Percentiles rank a stretch among this genome's conserved stretches.
These are phyloP conservation scores for Sanguinoderma infundibulare DNA, from an alignment of 1,284 basidiomycete species.

Conservation along the genomic window DNA sequence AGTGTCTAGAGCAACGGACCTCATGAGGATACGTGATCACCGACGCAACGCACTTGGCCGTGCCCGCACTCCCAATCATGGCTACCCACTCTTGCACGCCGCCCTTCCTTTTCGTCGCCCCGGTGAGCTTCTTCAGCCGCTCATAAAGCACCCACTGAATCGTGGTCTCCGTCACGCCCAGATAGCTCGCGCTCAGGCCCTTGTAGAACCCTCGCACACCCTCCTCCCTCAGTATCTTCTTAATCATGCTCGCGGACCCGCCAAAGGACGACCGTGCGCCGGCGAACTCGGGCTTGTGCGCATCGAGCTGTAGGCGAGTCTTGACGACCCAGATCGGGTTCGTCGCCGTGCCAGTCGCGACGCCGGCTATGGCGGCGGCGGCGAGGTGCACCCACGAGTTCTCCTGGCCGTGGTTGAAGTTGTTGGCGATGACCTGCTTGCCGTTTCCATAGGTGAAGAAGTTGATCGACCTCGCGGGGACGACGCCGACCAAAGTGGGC, in stretches of 20 bases:
- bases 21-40: slow-evolving; percentile 98
- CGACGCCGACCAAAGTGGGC: slow-evolving; percentile 92
- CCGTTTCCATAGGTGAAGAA: slow-evolving; percentile 99
- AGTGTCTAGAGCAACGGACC: slow-evolving; percentile 49
- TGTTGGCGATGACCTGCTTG: slow-evolving; percentile 86
- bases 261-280: slow-evolving; percentile 44
- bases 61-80: slow-evolving; percentile 90
- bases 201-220: slow-evolving; percentile 93
- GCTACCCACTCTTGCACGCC: slow-evolving; percentile 71
- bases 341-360: slow-evolving; percentile 88
- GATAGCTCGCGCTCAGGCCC: slow-evolving; percentile 92
- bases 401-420: slow-evolving; percentile 85
- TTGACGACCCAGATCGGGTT: slow-evolving; percentile 99
- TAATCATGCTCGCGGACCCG: slow-evolving; percentile 67
- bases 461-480: slow-evolving; percentile 96
- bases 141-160: slow-evolving; percentile 99
- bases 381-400: slow-evolving; percentile 86
- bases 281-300: slow-evolving; percentile 26
- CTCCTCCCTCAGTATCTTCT: slow-evolving; percentile 79
- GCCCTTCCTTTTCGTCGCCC: slow-evolving; percentile 57
- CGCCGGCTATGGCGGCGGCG: slow-evolving; percentile 86
- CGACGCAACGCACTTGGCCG: slow-evolving; percentile 92
- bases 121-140: slow-evolving; percentile 70
- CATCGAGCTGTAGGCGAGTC: slow-evolving; percentile 84
- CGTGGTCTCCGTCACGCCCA: slow-evolving; percentile 96